Percentiles rank a stretch among this genome's conserved stretches.
These are phyloP conservation scores for Gossypium bickii DNA, from an alignment of 345 rosid genomes.

Conservation along the genomic window DNA sequence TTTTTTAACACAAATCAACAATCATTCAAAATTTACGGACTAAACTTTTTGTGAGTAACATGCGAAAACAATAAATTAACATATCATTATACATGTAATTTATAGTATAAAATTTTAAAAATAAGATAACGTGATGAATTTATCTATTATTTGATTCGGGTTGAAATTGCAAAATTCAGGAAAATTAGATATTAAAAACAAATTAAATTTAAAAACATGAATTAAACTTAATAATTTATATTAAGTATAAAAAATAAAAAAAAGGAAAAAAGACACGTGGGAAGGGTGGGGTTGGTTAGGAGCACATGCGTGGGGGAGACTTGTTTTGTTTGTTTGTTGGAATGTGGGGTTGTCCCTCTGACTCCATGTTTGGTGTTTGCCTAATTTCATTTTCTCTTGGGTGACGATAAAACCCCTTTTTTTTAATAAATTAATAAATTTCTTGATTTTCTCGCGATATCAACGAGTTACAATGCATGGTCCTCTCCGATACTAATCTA, in stretches of 20 bases:
- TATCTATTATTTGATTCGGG: not conserved
- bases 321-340: not conserved
- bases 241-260: not conserved
- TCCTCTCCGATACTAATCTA: too few relatives aligned
- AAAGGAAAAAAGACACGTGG: not conserved
- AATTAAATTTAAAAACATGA: too few relatives aligned
- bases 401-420: not conserved
- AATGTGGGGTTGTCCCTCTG: not conserved
- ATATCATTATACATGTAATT: too few relatives aligned
- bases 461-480: not conserved
- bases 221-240: too few relatives aligned
- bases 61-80: too few relatives aligned
- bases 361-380: not conserved
- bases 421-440: not conserved
- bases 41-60: too few relatives aligned
- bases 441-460: not conserved
- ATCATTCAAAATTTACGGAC: too few relatives aligned
- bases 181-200: too few relatives aligned
- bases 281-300: constrained; percentile 16
- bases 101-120: too few relatives aligned
- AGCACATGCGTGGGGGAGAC: not conserved
- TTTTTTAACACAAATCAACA: too few relatives aligned
- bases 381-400: not conserved
- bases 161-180: not conserved
- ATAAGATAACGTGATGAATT: too few relatives aligned